Evolutionary conservation across 2,329 filamentous ascomycete genomes (phyloP), one percentile per base, ranked within the genome.

Genomic region (Penicillium sp.): DNA sequence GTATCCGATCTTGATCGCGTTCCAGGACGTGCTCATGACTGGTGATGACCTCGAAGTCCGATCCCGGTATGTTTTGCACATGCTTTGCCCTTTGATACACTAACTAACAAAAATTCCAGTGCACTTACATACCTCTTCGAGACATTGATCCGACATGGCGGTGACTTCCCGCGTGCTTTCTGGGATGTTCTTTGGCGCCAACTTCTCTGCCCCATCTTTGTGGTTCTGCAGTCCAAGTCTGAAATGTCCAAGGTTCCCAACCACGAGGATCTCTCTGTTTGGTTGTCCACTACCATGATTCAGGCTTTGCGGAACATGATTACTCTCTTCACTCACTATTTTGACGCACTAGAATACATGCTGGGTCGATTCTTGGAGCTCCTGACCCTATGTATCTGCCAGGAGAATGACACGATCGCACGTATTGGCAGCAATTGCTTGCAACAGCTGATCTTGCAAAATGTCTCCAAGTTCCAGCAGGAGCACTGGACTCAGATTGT

Each of bases 161-260:
- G 91, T 19, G 90, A 92, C 65, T 99, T 97, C 68, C 92, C 93
- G 3, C 81, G 88, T 1, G 92, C 96, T 53, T 99, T 99, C 73
- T 99, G 95, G 95, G 95, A 99, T 73, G 96, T 95, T 19, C 83
- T 99, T 0, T 99, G 95, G 93, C 87, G 93, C 50, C 95, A 99
- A 73, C 85, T 99, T 58, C 84, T 99, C 1, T 98, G 96, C 67
- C 96, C 95, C 1, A 99, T 99, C 65, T 99, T 99, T 78, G 93
- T 98, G 84, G 96, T 99, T 2, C 78, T 99, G 44, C 92, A 96
- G 65, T 97, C 95, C 19, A 92, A 95, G 62, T 96, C 93, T 0
- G 95, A 99, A 73, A 96, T 98, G 89, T 89, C 89, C 26, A 97
- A 97, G 70, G 93, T 93, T 14, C 85, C 93, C 35, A 98, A 93